Base-by-base conservation (phyloP, 257 asterid species). In the Gynochthodes officinalis region DNA sequence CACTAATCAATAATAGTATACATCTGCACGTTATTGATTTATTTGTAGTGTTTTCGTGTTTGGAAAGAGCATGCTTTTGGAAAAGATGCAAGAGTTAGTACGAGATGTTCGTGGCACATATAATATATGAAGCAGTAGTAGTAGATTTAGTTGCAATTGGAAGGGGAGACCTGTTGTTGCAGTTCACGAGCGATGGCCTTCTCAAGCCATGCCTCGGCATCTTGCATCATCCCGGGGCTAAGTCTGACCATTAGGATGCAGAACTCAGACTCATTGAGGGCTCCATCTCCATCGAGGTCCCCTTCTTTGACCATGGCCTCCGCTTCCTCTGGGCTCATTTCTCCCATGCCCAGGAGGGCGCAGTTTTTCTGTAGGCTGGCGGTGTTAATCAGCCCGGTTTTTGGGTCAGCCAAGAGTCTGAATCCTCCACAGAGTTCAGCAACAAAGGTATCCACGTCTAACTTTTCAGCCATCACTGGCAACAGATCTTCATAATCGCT, bases 221-320 rank as follows among this genome's bases (percentile, higher is more conserved):
- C 90, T 37, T 87, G 82, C 97, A 93, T 93, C 87, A 90, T 86
- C 33, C 81, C 96, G 0, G 98, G 96, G 76, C 98, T 89, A 3
- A 90, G 89, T 77, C 96, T 93, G 5, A 90, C 89, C 98, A 93
- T 89, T 9, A 93, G 82, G 30, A 90, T 78, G 67, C 98, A 90
- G 54, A 89, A 92, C 57, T 92, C 98, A 0, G 82, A 87, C 39
- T 93, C 74, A 46, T 82, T 84, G 2, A 93, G 82, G 1, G 89
- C 86, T 4, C 93, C 95, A 28, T 90, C 95, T 11, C 92, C 85
- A 42, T 93, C 93, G 12, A 93, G 73, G 60, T 90, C 96, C 1
- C 96, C 95, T 76, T 91, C 93, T 40, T 69, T 79, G 16, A 91
- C 92, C 97, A 87, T 89, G 15, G 85, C 89, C 52, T 77, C 84